Percentiles rank a stretch among this genome's conserved stretches.
Evolutionary conservation across 495 filamentous ascomycete species (phyloP).

Genomic region (Acidomyces sp.): DNA sequence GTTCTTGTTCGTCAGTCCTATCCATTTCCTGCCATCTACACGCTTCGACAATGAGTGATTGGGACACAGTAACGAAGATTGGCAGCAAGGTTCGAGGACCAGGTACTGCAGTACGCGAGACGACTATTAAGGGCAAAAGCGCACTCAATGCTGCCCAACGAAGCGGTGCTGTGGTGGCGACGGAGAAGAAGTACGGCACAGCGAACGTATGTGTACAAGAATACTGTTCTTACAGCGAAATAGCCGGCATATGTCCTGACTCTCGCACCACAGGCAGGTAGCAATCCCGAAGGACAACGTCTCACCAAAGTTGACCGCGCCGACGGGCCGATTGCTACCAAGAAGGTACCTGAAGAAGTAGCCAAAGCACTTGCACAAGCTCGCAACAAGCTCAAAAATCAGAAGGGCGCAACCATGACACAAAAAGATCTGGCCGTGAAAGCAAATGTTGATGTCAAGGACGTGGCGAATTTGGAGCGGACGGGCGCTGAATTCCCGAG

Average conservation of each 20-base stretch:
- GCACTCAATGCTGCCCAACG: slow-evolving; percentile 81
- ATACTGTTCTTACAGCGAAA: no score
- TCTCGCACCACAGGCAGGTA: slow-evolving; percentile 11
- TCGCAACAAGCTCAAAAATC: slow-evolving; percentile 43
- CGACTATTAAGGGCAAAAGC: slow-evolving; percentile 70
- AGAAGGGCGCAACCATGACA: slow-evolving; percentile 64
- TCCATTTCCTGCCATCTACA: no score
- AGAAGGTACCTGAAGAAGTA: slow-evolving; percentile 69
- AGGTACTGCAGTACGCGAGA: slow-evolving; percentile 57
- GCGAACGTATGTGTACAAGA: slow-evolving; percentile 78
- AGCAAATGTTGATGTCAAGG: slow-evolving; percentile 70
- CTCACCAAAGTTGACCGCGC: slow-evolving; percentile 95
- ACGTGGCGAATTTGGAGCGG: slow-evolving; percentile 76
- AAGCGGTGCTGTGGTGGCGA: slow-evolving; percentile 58
- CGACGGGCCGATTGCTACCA: slow-evolving; percentile 95
- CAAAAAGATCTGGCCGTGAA: slow-evolving; percentile 94
- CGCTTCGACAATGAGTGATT: no score
- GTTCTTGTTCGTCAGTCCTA: no score
- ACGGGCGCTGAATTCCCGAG: slow-evolving; percentile 19
- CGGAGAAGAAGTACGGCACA: slow-evolving; percentile 82
- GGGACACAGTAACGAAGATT: slow-evolving; percentile 87
- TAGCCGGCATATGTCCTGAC: no score
- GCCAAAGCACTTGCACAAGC: slow-evolving; percentile 67
- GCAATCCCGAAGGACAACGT: slow-evolving; percentile 67
- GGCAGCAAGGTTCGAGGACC: slow-evolving; percentile 61